Percentiles rank a stretch among this genome's conserved stretches.
These are phyloP conservation scores for Polytrichum formosum DNA, from an alignment of 225 moss, liverwort and hornwort genomes.

Conservation along the genomic window DNA sequence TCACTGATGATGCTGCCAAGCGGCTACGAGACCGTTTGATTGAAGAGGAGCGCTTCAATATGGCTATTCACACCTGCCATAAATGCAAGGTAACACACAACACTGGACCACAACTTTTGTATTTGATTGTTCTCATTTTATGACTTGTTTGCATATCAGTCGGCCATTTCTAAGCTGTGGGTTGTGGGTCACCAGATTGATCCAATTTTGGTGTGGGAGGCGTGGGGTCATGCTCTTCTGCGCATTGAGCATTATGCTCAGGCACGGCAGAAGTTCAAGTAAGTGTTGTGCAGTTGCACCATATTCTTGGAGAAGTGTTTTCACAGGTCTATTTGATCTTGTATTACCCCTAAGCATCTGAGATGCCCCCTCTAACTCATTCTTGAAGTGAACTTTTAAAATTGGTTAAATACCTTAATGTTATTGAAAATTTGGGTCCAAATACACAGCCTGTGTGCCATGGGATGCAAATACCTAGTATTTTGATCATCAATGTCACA, in stretches of 20 bases:
- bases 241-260: slow-evolving; percentile 88
- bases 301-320: no score
- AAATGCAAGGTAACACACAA: slow-evolving; percentile 79
- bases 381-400: no score
- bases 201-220: slow-evolving; percentile 83
- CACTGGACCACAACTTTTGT: no score
- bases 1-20: slow-evolving; percentile 60
- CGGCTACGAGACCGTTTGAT: slow-evolving; percentile 86
- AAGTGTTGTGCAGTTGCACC: slow-evolving; percentile 17
- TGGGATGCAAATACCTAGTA: no score
- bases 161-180: neutral
- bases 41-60: slow-evolving; percentile 77
- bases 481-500: no score
- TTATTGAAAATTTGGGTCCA: no score
- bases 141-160: neutral
- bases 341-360: no score
- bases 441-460: no score
- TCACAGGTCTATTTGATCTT: no score
- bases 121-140: no score
- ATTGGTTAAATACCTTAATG: no score
- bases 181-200: slow-evolving; percentile 56
- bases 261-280: slow-evolving; percentile 92
- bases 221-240: slow-evolving; percentile 96
- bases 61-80: slow-evolving; percentile 74
- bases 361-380: no score